These are phyloP conservation scores for Usnea hakonensis DNA, from an alignment of 495 filamentous ascomycete genomes.

Conservation along the genomic window DNA sequence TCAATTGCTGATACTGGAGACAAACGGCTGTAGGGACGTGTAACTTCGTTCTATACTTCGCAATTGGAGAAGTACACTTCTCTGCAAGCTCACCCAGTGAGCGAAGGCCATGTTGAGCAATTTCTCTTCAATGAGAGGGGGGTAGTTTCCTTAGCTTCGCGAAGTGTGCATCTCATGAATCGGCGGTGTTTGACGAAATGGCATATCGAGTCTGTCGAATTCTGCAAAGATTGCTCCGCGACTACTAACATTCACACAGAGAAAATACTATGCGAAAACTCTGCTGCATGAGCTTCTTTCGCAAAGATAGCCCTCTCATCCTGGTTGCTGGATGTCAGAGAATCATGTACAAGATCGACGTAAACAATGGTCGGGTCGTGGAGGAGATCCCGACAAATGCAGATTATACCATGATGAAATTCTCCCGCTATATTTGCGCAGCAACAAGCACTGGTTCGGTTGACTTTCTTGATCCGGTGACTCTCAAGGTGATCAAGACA, in stretches of 20 bases:
- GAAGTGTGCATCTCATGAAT: conserved; percentile 75
- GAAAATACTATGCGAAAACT: conserved; percentile 72
- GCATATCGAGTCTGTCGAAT: conserved; percentile 58
- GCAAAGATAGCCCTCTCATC: conserved; percentile 69
- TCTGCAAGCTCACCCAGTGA: conserved; percentile 56
- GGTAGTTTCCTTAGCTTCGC: conserved; percentile 67
- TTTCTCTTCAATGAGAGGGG: conserved; percentile 81
- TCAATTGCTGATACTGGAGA: not conserved
- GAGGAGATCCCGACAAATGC: conserved; percentile 66
- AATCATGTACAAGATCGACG: conserved; percentile 83
- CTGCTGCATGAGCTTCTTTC: conserved; percentile 89
- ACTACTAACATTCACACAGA: conserved; percentile 29
- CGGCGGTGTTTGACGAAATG: conserved; percentile 75
- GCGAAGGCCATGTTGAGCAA: conserved; percentile 68
- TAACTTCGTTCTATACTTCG: conserved; percentile 64
- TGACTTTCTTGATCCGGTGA: conserved; percentile 72
- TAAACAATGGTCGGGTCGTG: conserved; percentile 71
- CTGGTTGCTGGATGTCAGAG: conserved; percentile 80
- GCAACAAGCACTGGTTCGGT: conserved; percentile 78
- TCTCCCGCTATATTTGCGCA: conserved; percentile 81
- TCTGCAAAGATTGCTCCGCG: not conserved
- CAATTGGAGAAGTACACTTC: conserved; percentile 76
- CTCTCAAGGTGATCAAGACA: conserved; percentile 66
- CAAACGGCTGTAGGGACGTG: conserved; percentile 55
- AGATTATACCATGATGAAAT: conserved; percentile 84